phyloP scores from a whole-genome alignment of 176 grass and related monocot genomes.

The Musa schizocarpa region DNA sequence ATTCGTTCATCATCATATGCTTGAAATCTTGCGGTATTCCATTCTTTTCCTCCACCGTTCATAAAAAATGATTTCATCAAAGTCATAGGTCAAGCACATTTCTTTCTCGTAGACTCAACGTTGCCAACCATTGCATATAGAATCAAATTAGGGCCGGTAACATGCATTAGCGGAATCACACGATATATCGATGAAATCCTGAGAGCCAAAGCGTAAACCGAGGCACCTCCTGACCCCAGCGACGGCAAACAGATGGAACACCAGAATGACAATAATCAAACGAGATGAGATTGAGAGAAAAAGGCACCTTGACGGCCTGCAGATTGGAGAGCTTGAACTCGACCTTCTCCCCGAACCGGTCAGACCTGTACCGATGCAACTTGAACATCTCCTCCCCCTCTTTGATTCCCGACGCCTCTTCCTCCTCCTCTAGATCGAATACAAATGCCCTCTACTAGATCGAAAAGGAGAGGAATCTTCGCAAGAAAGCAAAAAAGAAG shows the following conservation, averaged over 20 bases:
- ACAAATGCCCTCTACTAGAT: not conserved
- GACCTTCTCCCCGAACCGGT: slow-evolving; percentile 38
- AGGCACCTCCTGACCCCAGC: too few species aligned
- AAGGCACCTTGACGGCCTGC: slow-evolving; percentile 52
- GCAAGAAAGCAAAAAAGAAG: not conserved
- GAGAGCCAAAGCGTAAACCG: not conserved
- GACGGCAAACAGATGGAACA: too few species aligned
- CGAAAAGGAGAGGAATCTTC: not conserved
- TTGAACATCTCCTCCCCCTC: slow-evolving; percentile 48
- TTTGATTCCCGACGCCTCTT: not conserved
- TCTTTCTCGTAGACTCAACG: not conserved
- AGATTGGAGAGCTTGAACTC: slow-evolving; percentile 83
- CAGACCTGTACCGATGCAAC: slow-evolving; percentile 40
- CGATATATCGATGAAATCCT: not conserved
- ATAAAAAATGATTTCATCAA: not conserved
- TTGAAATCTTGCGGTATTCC: not conserved
- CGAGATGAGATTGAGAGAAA: not conserved
- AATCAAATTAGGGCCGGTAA: not conserved
- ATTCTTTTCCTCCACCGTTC: too few species aligned
- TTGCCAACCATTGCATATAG: not conserved
- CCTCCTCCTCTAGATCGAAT: not conserved
- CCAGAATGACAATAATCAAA: not conserved
- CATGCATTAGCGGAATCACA: not conserved
- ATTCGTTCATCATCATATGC: not conserved
- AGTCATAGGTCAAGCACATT: not conserved